Conservation (phyloP, 495 filamentous ascomycete species). For the Mycothermus thermophilus region DNA sequence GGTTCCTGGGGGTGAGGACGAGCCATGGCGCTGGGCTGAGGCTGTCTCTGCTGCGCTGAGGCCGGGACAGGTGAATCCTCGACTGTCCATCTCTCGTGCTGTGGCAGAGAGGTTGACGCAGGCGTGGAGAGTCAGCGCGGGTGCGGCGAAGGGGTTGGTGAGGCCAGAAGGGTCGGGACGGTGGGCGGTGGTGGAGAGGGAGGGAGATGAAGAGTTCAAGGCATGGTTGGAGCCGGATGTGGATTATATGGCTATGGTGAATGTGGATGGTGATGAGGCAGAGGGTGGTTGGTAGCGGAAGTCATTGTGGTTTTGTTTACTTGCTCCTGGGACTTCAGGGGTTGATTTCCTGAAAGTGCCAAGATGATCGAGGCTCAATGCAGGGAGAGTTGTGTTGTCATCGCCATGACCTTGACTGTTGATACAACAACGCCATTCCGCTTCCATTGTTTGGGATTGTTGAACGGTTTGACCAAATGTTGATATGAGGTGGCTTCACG, state of each 20-base stretch:
- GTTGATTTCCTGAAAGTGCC: no score
- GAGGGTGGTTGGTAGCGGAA: background rate
- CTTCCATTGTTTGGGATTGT: no score
- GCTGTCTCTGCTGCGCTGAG: slow-evolving; percentile 42
- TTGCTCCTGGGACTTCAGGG: background rate
- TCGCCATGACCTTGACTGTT: no score
- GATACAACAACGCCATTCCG: no score
- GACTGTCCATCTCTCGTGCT: slow-evolving; percentile 10
- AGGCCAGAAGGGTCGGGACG: no score
- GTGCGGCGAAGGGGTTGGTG: background rate
- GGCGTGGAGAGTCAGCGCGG: slow-evolving; percentile 11
- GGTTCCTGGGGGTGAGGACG: slow-evolving; percentile 38
- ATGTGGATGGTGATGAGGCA: slow-evolving; percentile 3
- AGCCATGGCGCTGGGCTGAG: slow-evolving; percentile 62
- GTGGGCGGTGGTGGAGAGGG: background rate
- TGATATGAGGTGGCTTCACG: no score
- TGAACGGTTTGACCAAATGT: no score
- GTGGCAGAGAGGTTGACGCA: slow-evolving; percentile 6
- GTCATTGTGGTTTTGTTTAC: background rate
- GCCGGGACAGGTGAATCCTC: slow-evolving; percentile 8
- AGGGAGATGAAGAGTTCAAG: background rate
- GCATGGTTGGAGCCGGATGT: slow-evolving; percentile 7
- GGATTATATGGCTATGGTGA: slow-evolving; percentile 18
- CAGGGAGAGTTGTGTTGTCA: no score
- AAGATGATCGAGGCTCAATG: no score